Conservation (phyloP, 2,329 filamentous ascomycete genomes). For the Aspergillus sp. region DNA sequence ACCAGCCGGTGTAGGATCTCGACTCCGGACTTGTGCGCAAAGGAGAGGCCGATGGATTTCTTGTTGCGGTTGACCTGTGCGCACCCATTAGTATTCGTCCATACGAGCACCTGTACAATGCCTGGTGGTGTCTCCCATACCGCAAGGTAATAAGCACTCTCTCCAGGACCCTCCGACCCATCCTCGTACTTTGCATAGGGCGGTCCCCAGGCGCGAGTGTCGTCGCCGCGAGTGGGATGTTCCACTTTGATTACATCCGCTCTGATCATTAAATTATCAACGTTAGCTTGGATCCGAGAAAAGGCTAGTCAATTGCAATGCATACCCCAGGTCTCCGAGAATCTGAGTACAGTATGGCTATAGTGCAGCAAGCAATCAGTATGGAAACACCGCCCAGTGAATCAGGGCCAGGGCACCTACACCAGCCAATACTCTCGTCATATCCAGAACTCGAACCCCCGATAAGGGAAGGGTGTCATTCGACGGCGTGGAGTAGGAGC, state of each 20-base stretch:
- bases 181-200: constrained; percentile 80
- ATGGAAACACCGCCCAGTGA: neutral
- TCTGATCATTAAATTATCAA: constrained; percentile 45
- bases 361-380: constrained; percentile 11
- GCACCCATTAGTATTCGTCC: constrained; percentile 5
- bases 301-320: neutral
- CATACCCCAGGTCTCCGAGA: constrained; percentile 89
- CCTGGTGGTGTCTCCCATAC: constrained; percentile 53
- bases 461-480: constrained; percentile 67
- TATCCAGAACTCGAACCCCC: constrained; percentile 86
- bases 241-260: constrained; percentile 98
- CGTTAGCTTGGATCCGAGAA: neutral
- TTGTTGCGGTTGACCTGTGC: constrained; percentile 91
- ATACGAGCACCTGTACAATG: no score
- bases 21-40: constrained; percentile 79
- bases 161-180: constrained; percentile 66
- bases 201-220: constrained; percentile 94
- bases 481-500: constrained; percentile 39
- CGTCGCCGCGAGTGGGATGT: constrained; percentile 86
- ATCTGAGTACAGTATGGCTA: constrained; percentile 98
- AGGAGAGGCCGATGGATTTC: constrained; percentile 87
- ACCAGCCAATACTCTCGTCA: constrained; percentile 93
- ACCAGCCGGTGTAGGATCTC: constrained; percentile 83
- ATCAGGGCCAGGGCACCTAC: constrained; percentile 54
- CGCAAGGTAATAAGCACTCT: constrained; percentile 90